Evolutionary conservation across 2,329 filamentous ascomycete species (phyloP).

Genomic region (Microascus cirrosus): DNA sequence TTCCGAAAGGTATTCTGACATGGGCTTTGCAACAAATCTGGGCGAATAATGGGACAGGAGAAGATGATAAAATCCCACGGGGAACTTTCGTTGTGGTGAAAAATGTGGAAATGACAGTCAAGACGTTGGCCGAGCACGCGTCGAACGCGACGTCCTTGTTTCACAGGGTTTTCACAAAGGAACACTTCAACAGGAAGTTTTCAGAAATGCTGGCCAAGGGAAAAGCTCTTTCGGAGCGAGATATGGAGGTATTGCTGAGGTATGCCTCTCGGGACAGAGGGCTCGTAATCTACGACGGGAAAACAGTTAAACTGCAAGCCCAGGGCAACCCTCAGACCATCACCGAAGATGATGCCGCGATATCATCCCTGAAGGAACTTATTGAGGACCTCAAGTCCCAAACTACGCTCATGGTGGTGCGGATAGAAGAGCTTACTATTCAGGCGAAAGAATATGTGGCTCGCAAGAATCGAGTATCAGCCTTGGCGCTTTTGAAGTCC

Average conservation of each 20-base stretch:
- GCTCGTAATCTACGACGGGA: slow-evolving; percentile 46
- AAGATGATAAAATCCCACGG: slow-evolving; percentile 43
- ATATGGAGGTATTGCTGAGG: slow-evolving; percentile 58
- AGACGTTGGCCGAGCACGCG: slow-evolving; percentile 36
- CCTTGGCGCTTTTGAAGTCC: slow-evolving; percentile 66
- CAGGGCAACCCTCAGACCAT: slow-evolving; percentile 33
- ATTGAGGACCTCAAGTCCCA: slow-evolving; percentile 65
- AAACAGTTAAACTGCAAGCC: slow-evolving; percentile 64
- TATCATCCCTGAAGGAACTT: slow-evolving; percentile 74
- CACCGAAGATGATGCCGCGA: slow-evolving; percentile 67
- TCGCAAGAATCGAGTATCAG: slow-evolving; percentile 62
- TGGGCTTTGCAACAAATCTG: slow-evolving; percentile 69
- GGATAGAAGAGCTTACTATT: slow-evolving; percentile 52
- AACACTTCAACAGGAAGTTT: slow-evolving; percentile 52
- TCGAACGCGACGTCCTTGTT: slow-evolving; percentile 36
- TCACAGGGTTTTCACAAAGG: slow-evolving; percentile 56
- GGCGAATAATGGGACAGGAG: slow-evolving; percentile 34
- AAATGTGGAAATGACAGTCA: slow-evolving; percentile 49
- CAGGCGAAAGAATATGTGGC: slow-evolving; percentile 61
- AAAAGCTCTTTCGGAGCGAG: slow-evolving; percentile 44
- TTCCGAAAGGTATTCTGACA: slow-evolving; percentile 58
- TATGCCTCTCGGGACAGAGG: slow-evolving; percentile 60
- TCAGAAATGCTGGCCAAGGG: slow-evolving; percentile 36
- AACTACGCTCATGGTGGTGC: slow-evolving; percentile 52
- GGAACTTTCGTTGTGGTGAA: slow-evolving; percentile 56